phyloP scores from a whole-genome alignment of 352 stramenopile species.

The Globisporangium echinulatum region DNA sequence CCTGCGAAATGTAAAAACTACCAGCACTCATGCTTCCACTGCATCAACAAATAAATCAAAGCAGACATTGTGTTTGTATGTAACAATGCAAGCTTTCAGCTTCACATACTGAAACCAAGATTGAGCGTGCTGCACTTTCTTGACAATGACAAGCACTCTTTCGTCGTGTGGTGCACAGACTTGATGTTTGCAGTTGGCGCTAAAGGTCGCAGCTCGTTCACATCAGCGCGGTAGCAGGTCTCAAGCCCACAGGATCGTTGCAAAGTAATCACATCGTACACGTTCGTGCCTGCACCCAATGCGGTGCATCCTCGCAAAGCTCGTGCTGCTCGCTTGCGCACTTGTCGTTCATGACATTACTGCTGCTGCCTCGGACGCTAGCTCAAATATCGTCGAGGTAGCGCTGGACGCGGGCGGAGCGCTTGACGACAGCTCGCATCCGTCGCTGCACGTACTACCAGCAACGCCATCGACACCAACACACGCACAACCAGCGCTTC shows the following conservation, averaged over 20 bases:
- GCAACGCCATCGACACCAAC: background rate
- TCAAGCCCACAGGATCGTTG: no score
- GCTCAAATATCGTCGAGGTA: conserved; percentile 1
- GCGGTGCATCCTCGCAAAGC: background rate
- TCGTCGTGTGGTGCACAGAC: background rate
- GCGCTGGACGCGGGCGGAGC: conserved; percentile 1
- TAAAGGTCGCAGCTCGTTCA: background rate
- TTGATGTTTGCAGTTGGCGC: background rate
- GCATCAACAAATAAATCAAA: background rate
- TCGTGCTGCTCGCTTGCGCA: background rate
- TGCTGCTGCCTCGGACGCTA: background rate
- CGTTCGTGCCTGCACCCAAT: background rate
- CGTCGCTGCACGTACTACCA: background rate
- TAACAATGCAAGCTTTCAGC: background rate
- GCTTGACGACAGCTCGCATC: background rate
- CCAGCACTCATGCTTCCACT: background rate
- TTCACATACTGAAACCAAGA: background rate
- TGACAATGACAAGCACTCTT: background rate
- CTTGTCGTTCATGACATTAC: background rate
- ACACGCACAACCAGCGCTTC: background rate
- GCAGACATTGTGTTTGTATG: background rate
- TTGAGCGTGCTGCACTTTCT: background rate
- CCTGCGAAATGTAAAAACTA: no score
- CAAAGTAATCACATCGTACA: background rate
- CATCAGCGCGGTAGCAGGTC: background rate